These are phyloP conservation scores for Colletotrichum abscissum DNA, from an alignment of 2,329 filamentous ascomycete species.

Conservation along the genomic window DNA sequence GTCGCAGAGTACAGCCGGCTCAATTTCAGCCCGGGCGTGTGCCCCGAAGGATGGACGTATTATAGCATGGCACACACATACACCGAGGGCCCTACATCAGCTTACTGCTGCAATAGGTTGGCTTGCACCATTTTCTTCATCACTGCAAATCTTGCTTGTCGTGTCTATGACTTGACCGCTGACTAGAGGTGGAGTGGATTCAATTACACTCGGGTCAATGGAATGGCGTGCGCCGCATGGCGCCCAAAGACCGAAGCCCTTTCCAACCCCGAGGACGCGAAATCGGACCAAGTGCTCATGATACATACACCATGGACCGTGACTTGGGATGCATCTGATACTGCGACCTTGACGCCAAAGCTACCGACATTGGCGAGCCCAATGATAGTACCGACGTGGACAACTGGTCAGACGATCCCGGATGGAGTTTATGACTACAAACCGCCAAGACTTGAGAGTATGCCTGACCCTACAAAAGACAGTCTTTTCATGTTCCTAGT, in stretches of 20 bases:
- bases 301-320: constrained; percentile 18
- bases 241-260: not conserved
- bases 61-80: not conserved
- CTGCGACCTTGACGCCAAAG: constrained; percentile 18
- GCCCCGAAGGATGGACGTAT: constrained; percentile 24
- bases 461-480: not conserved
- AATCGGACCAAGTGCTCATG: not conserved
- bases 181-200: not conserved
- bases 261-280: not conserved
- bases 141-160: not conserved
- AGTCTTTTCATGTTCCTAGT: constrained; percentile 3
- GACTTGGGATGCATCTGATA: constrained; percentile 21
- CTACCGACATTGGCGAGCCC: constrained; percentile 19
- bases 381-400: constrained; percentile 17
- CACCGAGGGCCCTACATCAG: constrained; percentile 3
- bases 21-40: constrained; percentile 22
- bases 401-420: constrained; percentile 22
- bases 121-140: not conserved
- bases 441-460: not conserved
- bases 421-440: constrained; percentile 10
- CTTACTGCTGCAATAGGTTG: constrained; percentile 21
- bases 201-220: not conserved
- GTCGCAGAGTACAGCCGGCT: not conserved
- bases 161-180: not conserved
- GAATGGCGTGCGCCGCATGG: not conserved